phyloP scores from a whole-genome alignment of 164 flowering plant genomes.

The Aristolochia californica region DNA sequence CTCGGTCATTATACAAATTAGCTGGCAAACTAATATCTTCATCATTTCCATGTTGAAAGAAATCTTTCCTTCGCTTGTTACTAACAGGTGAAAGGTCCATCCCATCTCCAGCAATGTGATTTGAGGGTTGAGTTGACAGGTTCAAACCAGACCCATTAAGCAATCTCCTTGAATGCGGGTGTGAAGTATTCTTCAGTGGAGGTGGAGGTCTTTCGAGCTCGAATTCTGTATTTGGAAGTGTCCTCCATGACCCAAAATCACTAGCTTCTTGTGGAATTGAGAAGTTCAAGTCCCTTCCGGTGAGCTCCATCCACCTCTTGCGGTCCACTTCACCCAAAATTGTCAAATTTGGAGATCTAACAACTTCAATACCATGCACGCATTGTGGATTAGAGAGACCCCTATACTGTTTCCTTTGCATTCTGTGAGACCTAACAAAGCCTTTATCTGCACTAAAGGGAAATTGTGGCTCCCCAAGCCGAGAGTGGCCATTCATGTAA shows the following conservation, averaged over 20 bases:
- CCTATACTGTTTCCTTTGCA: constrained; percentile 90
- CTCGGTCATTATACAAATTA: constrained; percentile 38
- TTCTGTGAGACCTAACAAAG: constrained; percentile 87
- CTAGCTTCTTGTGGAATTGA: constrained; percentile 70
- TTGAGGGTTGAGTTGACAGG: constrained; percentile 53
- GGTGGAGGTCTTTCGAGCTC: constrained; percentile 66
- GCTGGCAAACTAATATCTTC: constrained; percentile 50
- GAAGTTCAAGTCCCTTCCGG: constrained; percentile 74
- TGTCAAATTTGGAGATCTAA: constrained; percentile 50
- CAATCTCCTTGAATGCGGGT: constrained; percentile 44
- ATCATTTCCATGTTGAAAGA: constrained; percentile 44
- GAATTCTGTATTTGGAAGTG: constrained; percentile 65
- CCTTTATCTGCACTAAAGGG: constrained; percentile 88
- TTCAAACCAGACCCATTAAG: constrained; percentile 67
- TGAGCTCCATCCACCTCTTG: constrained; percentile 80
- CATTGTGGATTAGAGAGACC: constrained; percentile 96
- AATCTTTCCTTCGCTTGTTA: constrained; percentile 62
- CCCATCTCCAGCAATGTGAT: constrained; percentile 44
- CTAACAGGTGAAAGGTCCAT: constrained; percentile 59
- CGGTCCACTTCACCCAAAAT: constrained; percentile 51
- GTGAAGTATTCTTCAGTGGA: constrained; percentile 29
- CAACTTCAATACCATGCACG: constrained; percentile 82
- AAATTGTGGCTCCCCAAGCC: constrained; percentile 85
- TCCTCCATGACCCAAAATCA: constrained; percentile 82
- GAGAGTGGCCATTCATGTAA: constrained; percentile 94